Percentiles rank a stretch among this genome's conserved stretches.
Conservation (phyloP, 345 rosid species). For the Corymbia maculata region DNA sequence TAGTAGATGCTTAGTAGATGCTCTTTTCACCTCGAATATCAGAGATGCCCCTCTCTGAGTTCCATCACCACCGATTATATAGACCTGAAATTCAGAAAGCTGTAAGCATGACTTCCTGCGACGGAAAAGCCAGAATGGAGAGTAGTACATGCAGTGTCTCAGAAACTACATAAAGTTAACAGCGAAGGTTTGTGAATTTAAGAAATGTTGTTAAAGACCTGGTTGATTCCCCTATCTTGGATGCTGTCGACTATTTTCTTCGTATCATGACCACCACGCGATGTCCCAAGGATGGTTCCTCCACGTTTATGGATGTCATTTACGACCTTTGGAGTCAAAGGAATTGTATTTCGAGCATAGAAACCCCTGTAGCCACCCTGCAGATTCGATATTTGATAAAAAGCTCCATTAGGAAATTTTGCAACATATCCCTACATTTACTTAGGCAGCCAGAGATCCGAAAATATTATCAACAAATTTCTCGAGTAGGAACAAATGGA, state of each 20-base stretch:
- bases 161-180: background rate
- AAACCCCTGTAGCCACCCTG: slow-evolving; percentile 95
- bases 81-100: slow-evolving; percentile 30
- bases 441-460: background rate
- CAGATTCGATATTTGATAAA: background rate
- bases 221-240: slow-evolving; percentile 93
- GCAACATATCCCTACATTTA: background rate
- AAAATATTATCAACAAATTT: background rate
- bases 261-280: slow-evolving; percentile 85
- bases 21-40: slow-evolving; percentile 41
- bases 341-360: slow-evolving; percentile 66
- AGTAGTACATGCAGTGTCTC: background rate
- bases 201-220: slow-evolving; percentile 14
- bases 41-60: slow-evolving; percentile 61
- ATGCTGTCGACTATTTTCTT: slow-evolving; percentile 88
- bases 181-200: background rate
- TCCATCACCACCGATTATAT: slow-evolving; percentile 86
- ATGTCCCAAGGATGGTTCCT: slow-evolving; percentile 82
- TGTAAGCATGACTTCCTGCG: background rate
- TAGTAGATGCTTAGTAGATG: background rate
- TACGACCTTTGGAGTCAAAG: slow-evolving; percentile 55
- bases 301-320: slow-evolving; percentile 93
- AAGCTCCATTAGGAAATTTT: background rate
- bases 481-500: background rate
- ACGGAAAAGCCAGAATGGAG: background rate